A percentile compares a stretch with the other conserved stretches of the same genome.
Conservation (phyloP, 371 early-diverging fungal species). For the Nosema bombycis region DNA sequence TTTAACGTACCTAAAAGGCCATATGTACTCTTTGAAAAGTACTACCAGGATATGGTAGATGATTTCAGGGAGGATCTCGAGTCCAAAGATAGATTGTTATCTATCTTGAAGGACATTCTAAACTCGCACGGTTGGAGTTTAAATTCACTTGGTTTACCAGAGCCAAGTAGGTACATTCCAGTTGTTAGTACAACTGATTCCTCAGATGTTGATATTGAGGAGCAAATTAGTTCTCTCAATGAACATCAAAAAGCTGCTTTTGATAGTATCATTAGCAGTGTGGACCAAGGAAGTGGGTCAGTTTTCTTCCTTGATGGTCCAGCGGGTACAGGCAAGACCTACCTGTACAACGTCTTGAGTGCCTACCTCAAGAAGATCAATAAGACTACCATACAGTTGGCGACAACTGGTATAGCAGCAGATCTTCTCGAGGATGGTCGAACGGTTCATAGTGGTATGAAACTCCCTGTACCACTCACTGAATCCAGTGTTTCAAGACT, state of each 20-base stretch:
- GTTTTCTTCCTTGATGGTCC: neutral
- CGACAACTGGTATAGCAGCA: neutral
- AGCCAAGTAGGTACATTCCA: neutral
- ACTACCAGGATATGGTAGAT: neutral
- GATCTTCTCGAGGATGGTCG: neutral
- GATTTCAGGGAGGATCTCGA: neutral
- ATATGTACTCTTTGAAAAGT: neutral
- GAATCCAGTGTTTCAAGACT: neutral
- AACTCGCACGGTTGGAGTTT: neutral
- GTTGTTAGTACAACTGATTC: neutral
- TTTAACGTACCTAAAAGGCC: neutral
- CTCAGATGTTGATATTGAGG: neutral
- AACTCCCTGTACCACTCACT: neutral
- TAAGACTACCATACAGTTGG: neutral
- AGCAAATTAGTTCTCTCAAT: neutral
- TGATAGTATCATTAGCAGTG: neutral
- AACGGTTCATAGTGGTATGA: neutral
- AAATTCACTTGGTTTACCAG: neutral
- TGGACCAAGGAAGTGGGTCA: neutral
- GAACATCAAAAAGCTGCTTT: neutral
- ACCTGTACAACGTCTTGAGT: neutral
- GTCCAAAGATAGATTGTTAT: neutral
- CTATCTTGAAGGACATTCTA: neutral
- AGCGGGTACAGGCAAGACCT: neutral
- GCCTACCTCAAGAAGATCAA: neutral